A percentile compares a stretch with the other conserved stretches of the same genome.
Evolutionary conservation across 1,139 yeast species (phyloP).

Genomic region (Torulaspora globosa): DNA sequence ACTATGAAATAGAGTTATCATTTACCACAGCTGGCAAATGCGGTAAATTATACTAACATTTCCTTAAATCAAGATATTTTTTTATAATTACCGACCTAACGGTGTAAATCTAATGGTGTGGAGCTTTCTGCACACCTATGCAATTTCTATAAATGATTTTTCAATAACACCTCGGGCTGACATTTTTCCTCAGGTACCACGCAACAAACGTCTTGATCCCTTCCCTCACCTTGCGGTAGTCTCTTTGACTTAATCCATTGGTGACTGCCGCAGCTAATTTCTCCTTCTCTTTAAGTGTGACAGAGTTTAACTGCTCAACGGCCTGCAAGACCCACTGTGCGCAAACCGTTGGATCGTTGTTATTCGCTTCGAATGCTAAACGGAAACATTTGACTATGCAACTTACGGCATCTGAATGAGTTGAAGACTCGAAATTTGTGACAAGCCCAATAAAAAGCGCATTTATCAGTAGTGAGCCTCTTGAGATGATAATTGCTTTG

Average conservation of each 20-base stretch:
- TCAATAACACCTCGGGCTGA: conserved; percentile 46
- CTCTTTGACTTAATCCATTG: conserved; percentile 62
- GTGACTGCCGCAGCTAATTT: conserved; percentile 56
- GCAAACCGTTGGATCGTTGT: conserved; percentile 31
- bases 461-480: conserved; percentile 56
- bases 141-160: conserved; percentile 7
- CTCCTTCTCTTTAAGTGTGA: conserved; percentile 59
- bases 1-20: background rate
- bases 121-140: conserved; percentile 3
- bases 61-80: background rate
- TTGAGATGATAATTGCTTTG: conserved; percentile 40
- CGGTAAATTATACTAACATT: background rate
- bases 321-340: conserved; percentile 60
- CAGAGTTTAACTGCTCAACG: conserved; percentile 48
- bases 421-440: conserved; percentile 66
- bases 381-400: conserved; percentile 63
- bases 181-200: conserved; percentile 79
- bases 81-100: background rate
- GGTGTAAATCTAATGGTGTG: background rate
- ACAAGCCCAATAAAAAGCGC: conserved; percentile 64
- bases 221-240: conserved; percentile 67
- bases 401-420: conserved; percentile 72
- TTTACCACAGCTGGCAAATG: background rate
- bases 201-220: conserved; percentile 70
- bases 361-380: conserved; percentile 41